phyloP scores from a whole-genome alignment of 1,139 yeast species.

The Debaryomycetaceae sp. region DNA sequence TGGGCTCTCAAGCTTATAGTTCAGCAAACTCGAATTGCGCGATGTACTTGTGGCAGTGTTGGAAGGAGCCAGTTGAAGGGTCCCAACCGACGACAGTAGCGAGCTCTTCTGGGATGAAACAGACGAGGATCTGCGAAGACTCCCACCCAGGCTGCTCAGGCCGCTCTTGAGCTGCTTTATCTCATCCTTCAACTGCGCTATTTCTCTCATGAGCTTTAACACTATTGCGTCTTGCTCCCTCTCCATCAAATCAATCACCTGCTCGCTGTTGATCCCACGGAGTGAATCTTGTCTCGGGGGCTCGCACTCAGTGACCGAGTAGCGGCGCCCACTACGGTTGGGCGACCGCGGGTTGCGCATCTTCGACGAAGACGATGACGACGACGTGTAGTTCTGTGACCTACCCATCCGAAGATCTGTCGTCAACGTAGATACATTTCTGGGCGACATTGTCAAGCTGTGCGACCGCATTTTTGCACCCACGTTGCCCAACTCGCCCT shows the following conservation, averaged over 20 bases:
- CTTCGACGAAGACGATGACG: constrained; percentile 5
- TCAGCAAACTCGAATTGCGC: not conserved
- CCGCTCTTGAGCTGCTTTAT: constrained; percentile 30
- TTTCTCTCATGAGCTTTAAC: constrained; percentile 54
- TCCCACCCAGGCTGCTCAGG: constrained; percentile 1
- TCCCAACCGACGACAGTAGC: not conserved
- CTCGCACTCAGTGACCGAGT: constrained; percentile 5
- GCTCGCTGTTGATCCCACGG: constrained; percentile 28
- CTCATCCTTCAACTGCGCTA: constrained; percentile 49
- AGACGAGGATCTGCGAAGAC: not conserved
- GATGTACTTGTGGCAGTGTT: not conserved
- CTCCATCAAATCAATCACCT: constrained; percentile 61
- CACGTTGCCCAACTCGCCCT: not conserved
- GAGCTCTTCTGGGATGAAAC: not conserved
- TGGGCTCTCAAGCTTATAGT: not conserved
- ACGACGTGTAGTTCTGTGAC: constrained; percentile 4
- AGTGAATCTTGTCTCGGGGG: not conserved
- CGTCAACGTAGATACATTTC: constrained; percentile 7
- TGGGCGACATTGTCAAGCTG: not conserved
- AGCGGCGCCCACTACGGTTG: constrained; percentile 4
- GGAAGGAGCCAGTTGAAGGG: not conserved
- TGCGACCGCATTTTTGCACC: not conserved
- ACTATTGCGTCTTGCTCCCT: constrained; percentile 69
- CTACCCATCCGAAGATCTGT: constrained; percentile 9
- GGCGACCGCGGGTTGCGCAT: constrained; percentile 7